Evolutionary conservation across 2,329 filamentous ascomycete genomes (phyloP).

Genomic region (Fusarium sp.): DNA sequence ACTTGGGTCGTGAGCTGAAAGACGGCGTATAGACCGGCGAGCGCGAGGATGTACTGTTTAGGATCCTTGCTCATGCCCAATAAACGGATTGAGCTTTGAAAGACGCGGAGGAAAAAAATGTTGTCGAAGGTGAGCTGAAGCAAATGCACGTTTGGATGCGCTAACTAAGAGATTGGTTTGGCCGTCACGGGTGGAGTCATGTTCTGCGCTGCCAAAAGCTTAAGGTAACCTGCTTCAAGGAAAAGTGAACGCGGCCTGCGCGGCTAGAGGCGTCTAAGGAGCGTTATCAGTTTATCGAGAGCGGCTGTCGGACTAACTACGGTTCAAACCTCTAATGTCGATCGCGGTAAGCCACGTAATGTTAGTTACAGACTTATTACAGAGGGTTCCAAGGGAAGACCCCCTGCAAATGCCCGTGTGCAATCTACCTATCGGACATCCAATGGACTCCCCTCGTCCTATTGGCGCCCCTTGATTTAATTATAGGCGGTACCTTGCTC

Average conservation of each 20-base stretch:
- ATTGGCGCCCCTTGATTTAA: conserved; percentile 42
- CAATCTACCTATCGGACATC: conserved; percentile 30
- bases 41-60: conserved; percentile 53
- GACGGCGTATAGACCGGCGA: conserved; percentile 53
- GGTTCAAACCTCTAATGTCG: not conserved
- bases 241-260: conserved; percentile 8
- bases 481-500: conserved; percentile 35
- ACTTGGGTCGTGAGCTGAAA: conserved; percentile 54
- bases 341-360: conserved; percentile 33
- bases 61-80: conserved; percentile 55
- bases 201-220: conserved; percentile 26
- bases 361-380: conserved; percentile 26
- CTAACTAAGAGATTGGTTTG: conserved; percentile 39
- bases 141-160: conserved; percentile 25
- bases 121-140: conserved; percentile 10
- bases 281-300: conserved; percentile 33
- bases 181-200: conserved; percentile 30
- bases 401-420: conserved; percentile 30
- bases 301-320: conserved; percentile 31
- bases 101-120: not conserved
- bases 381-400: conserved; percentile 14
- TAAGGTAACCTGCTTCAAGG: not conserved
- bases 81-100: not conserved
- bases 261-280: conserved; percentile 22
- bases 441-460: conserved; percentile 16